Percentiles rank a stretch among this genome's conserved stretches.
phyloP scores from a whole-genome alignment of 2,329 filamentous ascomycete species.

The Ustulina deusta region DNA sequence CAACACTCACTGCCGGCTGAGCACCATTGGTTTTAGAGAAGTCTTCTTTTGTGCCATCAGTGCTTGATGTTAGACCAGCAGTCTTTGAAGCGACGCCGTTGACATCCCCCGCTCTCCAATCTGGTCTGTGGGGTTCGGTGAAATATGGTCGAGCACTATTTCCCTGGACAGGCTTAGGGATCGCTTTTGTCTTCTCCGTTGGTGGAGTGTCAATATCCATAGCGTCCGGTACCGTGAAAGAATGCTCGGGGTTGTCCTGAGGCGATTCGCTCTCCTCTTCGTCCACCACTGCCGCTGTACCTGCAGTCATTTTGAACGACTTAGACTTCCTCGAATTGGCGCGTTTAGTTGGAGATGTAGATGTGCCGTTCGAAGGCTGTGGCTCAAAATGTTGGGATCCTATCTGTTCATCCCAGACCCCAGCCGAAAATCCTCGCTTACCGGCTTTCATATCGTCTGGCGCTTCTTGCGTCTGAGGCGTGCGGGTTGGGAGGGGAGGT shows the following conservation, averaged over 20 bases:
- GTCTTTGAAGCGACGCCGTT: slow-evolving; percentile 47
- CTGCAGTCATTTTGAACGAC: slow-evolving; percentile 64
- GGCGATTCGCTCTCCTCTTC: slow-evolving; percentile 60
- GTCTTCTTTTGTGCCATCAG: slow-evolving; percentile 45
- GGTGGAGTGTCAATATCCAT: slow-evolving; percentile 74
- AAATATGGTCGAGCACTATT: slow-evolving; percentile 64
- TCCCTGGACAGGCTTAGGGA: slow-evolving; percentile 45
- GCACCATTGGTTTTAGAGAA: slow-evolving; percentile 38
- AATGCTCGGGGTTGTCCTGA: slow-evolving; percentile 42
- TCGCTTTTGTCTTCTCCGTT: slow-evolving; percentile 47
- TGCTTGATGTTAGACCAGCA: slow-evolving; percentile 38
- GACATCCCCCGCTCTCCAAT: slow-evolving; percentile 68
- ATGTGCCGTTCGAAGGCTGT: slow-evolving; percentile 53
- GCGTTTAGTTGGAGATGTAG: slow-evolving; percentile 62
- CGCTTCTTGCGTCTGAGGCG: slow-evolving; percentile 41
- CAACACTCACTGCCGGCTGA: slow-evolving; percentile 20
- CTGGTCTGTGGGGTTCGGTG: slow-evolving; percentile 69
- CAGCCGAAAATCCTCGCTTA: slow-evolving; percentile 60
- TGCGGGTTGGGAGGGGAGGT: slow-evolving; percentile 42
- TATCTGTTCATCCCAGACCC: slow-evolving; percentile 67
- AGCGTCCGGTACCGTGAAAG: slow-evolving; percentile 57
- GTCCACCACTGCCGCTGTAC: slow-evolving; percentile 59
- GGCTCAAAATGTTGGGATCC: slow-evolving; percentile 67
- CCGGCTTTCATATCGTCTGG: slow-evolving; percentile 43
- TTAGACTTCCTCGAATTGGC: slow-evolving; percentile 70